These are phyloP conservation scores for Straminergon stramineum DNA, from an alignment of 225 moss, liverwort and hornwort genomes.

Conservation along the genomic window DNA sequence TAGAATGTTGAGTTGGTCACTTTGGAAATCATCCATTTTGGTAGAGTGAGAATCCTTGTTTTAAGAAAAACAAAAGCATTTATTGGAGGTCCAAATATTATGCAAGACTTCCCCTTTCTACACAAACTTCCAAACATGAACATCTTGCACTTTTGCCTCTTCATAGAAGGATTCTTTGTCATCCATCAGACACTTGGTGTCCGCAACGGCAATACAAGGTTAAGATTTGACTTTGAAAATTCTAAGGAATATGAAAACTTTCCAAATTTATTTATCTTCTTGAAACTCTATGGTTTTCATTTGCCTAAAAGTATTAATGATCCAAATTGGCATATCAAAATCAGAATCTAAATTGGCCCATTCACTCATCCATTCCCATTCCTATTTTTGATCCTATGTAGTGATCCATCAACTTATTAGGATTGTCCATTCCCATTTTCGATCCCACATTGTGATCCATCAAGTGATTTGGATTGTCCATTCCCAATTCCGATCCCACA, in stretches of 20 bases:
- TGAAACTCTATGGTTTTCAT: neutral
- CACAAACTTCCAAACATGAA: neutral
- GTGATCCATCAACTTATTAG: neutral
- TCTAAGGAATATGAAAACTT: fast-evolving
- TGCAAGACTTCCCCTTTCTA: neutral
- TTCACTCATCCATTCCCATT: neutral
- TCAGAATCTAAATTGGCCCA: fast-evolving
- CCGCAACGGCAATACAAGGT: fast-evolving
- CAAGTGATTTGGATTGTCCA: neutral
- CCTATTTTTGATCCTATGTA: no score
- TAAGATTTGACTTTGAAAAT: neutral
- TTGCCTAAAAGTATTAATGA: neutral
- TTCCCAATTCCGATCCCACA: neutral
- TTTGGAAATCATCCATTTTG: neutral
- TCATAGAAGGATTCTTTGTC: neutral
- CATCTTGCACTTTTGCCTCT: neutral
- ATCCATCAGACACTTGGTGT: neutral
- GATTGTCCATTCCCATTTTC: neutral
- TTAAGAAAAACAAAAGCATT: neutral
- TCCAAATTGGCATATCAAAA: neutral
- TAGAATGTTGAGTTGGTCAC: fast-evolving
- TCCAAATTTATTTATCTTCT: neutral
- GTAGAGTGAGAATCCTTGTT: neutral
- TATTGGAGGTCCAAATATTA: neutral
- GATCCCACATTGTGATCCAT: no score